phyloP scores from a whole-genome alignment of 208 protist genomes.

The Wallacemonas sp. region DNA sequence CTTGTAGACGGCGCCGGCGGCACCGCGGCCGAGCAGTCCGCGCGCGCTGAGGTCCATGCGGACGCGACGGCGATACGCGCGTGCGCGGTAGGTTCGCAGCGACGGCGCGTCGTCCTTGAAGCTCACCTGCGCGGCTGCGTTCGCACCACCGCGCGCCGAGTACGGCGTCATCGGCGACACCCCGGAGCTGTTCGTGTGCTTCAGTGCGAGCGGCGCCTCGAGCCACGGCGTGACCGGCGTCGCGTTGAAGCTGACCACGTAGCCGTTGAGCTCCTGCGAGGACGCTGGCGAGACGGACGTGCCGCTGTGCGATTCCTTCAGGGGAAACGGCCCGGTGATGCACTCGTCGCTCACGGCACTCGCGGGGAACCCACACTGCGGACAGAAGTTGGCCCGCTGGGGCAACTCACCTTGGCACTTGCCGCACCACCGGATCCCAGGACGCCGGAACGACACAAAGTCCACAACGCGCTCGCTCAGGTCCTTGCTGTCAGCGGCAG shows the following conservation, averaged over 20 bases:
- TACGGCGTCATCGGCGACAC: slow-evolving; percentile 5
- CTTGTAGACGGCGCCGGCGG: slow-evolving; percentile 32
- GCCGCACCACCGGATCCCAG: slow-evolving; percentile 18
- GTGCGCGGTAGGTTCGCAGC: neutral
- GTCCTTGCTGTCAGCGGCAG: neutral
- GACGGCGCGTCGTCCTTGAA: slow-evolving; percentile 5
- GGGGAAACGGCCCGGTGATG: neutral
- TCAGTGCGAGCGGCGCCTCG: neutral
- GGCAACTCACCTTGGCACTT: slow-evolving; percentile 15
- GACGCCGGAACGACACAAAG: slow-evolving; percentile 28
- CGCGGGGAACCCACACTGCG: slow-evolving; percentile 18
- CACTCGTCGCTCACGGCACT: neutral
- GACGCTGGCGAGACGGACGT: neutral
- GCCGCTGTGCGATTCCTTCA: neutral
- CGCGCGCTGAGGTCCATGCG: slow-evolving; percentile 8
- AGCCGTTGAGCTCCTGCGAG: slow-evolving; percentile 7
- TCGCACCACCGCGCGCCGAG: neutral
- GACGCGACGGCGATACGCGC: slow-evolving; percentile 7
- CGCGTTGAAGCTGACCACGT: slow-evolving; percentile 8
- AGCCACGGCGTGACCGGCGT: slow-evolving; percentile 11
- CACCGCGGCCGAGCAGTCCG: slow-evolving; percentile 25
- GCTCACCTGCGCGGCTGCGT: neutral
- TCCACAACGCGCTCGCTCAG: slow-evolving; percentile 6
- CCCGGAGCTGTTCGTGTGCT: neutral
- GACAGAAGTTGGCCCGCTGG: slow-evolving; percentile 24